A percentile compares a stretch with the other conserved stretches of the same genome.
Conservation (phyloP, 1,284 basidiomycete species). For the Heterobasidion annosum region DNA sequence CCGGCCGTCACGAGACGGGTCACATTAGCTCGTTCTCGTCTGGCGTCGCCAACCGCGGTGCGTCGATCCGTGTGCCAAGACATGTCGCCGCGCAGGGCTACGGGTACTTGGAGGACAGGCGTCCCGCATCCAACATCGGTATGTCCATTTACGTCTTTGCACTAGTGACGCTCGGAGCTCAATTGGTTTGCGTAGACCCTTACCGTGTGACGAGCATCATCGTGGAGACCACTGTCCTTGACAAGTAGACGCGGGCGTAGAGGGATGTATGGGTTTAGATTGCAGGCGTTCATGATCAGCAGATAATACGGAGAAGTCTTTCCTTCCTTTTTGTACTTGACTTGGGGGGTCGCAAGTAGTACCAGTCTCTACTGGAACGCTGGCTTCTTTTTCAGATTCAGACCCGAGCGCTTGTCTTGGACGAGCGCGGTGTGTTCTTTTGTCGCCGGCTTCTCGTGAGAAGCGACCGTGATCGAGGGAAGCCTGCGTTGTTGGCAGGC, state of each 20-base stretch:
- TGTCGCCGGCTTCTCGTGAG: too few species aligned
- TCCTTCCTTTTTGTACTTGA: background rate
- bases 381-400: too few species aligned
- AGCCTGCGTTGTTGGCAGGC: too few species aligned
- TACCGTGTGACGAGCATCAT: conserved; percentile 88
- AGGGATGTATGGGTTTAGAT: background rate
- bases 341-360: background rate
- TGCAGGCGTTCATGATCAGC: background rate
- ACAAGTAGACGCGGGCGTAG: conserved; percentile 31
- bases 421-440: too few species aligned
- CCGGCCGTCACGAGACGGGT: conserved; percentile 94
- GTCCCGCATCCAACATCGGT: conserved; percentile 98
- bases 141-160: conserved; percentile 24
- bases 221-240: conserved; percentile 81
- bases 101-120: conserved; percentile 95
- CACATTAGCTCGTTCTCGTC: conserved; percentile 91
- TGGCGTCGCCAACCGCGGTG: conserved; percentile 96
- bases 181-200: conserved; percentile 47
- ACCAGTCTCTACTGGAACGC: background rate
- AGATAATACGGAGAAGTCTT: background rate
- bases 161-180: conserved; percentile 3
- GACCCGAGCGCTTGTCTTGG: too few species aligned
- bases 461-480: too few species aligned
- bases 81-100: conserved; percentile 89
- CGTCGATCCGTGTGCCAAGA: conserved; percentile 90